Conservation (phyloP, 768 basidiomycete genomes). For the Clavulina sp. region DNA sequence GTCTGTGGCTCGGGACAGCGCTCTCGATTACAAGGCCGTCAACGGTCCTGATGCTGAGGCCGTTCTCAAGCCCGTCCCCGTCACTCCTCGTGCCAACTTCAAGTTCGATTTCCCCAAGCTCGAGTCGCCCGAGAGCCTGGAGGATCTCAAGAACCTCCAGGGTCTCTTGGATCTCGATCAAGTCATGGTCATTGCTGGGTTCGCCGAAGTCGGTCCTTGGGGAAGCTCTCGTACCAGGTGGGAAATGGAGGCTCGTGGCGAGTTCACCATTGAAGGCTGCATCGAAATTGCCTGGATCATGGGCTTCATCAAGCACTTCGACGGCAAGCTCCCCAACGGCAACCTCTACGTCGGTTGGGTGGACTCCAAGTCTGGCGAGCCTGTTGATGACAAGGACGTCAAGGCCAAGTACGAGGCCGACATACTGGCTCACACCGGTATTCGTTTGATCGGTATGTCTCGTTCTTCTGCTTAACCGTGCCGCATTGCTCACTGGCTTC, state of each 20-base stretch:
- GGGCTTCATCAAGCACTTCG: constrained; percentile 97
- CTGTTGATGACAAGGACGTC: constrained; percentile 96
- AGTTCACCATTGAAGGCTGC: constrained; percentile 92
- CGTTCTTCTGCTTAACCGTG: background rate
- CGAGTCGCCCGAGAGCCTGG: constrained; percentile 50
- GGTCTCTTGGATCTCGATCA: constrained; percentile 91
- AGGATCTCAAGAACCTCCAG: constrained; percentile 58
- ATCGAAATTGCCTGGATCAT: constrained; percentile 99
- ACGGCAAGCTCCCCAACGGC: constrained; percentile 87
- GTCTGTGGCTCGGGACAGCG: constrained; percentile 83
- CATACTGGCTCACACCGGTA: constrained; percentile 76
- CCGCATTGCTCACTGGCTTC: constrained; percentile 10
- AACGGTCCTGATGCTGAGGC: constrained; percentile 87
- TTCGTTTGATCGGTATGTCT: constrained; percentile 74
- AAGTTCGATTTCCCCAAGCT: constrained; percentile 82
- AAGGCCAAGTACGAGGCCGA: constrained; percentile 88
- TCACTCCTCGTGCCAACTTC: constrained; percentile 96
- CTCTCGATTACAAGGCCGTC: constrained; percentile 84
- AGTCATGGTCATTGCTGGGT: constrained; percentile 90
- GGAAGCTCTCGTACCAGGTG: constrained; percentile 94
- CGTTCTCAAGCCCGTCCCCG: constrained; percentile 77
- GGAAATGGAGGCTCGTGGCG: constrained; percentile 99
- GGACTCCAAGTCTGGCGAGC: constrained; percentile 79
- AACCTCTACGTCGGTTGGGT: constrained; percentile 96
- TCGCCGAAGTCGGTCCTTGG: constrained; percentile 96